A percentile compares a stretch with the other conserved stretches of the same genome.
phyloP scores from a whole-genome alignment of 352 stramenopile genomes.

The Aphanomyces invadans region DNA sequence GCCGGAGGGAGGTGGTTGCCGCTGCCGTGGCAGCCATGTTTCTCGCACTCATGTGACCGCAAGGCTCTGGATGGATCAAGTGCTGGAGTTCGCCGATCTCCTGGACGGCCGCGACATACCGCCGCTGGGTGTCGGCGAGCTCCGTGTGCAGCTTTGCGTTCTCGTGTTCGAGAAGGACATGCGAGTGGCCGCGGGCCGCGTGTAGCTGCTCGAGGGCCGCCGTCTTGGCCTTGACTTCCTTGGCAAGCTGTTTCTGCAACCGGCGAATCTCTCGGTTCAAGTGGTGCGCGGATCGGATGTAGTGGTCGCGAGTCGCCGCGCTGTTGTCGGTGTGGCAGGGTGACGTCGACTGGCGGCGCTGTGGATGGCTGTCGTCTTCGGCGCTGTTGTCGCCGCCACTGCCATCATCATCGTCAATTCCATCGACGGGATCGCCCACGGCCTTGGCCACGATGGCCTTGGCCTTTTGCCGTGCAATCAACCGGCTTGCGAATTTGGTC shows the following conservation, averaged over 20 bases:
- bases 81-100: conserved; percentile 45
- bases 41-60: conserved; percentile 36
- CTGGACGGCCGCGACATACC: conserved; percentile 34
- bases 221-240: conserved; percentile 42
- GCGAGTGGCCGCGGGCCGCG: conserved; percentile 33
- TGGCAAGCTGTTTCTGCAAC: conserved; percentile 48
- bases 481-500: not conserved
- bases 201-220: conserved; percentile 38
- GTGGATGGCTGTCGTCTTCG: not conserved
- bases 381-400: not conserved
- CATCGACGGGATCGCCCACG: not conserved
- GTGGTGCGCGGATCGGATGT: conserved; percentile 33
- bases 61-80: conserved; percentile 38
- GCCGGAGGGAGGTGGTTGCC: conserved; percentile 47
- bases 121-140: conserved; percentile 18
- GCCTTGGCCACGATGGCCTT: not conserved
- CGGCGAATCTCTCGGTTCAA: conserved; percentile 63
- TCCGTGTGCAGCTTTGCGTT: conserved; percentile 42
- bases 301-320: not conserved
- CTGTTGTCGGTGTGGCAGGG: not conserved
- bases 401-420: not conserved
- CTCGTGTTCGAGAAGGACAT: conserved; percentile 38
- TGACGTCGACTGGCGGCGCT: not conserved
- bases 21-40: conserved; percentile 35
- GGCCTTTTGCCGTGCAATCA: conserved; percentile 1